These are phyloP conservation scores for Gilbertella persicaria DNA, from an alignment of 371 early-diverging fungal genomes.

Conservation along the genomic window DNA sequence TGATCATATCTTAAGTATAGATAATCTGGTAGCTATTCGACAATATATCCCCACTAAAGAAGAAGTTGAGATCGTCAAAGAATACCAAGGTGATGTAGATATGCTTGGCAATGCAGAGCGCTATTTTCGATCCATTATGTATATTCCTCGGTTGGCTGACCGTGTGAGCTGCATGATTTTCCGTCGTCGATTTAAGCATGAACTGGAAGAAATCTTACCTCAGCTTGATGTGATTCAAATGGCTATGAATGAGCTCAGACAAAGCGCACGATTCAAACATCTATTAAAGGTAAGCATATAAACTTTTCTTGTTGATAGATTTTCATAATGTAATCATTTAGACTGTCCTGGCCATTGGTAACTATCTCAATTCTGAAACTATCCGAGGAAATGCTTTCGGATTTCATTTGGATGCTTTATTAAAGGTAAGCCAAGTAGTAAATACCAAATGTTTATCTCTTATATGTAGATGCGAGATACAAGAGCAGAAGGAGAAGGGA, in stretches of 20 bases:
- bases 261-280: slow-evolving; percentile 48
- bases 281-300: slow-evolving; percentile 55
- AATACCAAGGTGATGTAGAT: slow-evolving; percentile 66
- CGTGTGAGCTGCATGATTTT: slow-evolving; percentile 78
- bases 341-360: slow-evolving; percentile 78
- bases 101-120: slow-evolving; percentile 69
- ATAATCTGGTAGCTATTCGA: slow-evolving; percentile 58
- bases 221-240: slow-evolving; percentile 37
- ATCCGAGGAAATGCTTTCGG: slow-evolving; percentile 85
- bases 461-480: slow-evolving; percentile 65
- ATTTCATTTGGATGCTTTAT: slow-evolving; percentile 71
- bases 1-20: slow-evolving; percentile 56
- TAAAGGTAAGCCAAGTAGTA: slow-evolving; percentile 48
- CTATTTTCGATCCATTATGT: slow-evolving; percentile 67
- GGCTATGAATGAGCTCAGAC: slow-evolving; percentile 32
- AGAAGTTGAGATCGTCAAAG: slow-evolving; percentile 66
- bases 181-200: slow-evolving; percentile 67
- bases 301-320: neutral
- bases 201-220: slow-evolving; percentile 68
- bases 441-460: neutral
- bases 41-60: slow-evolving; percentile 67
- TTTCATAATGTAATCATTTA: too few species aligned
- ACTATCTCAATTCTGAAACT: slow-evolving; percentile 76
- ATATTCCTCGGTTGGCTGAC: slow-evolving; percentile 70
- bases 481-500: slow-evolving; percentile 59